Evolutionary conservation across 257 asterid species (phyloP), one percentile per base, ranked within the genome.

Genomic region (Leonotis leonurus): DNA sequence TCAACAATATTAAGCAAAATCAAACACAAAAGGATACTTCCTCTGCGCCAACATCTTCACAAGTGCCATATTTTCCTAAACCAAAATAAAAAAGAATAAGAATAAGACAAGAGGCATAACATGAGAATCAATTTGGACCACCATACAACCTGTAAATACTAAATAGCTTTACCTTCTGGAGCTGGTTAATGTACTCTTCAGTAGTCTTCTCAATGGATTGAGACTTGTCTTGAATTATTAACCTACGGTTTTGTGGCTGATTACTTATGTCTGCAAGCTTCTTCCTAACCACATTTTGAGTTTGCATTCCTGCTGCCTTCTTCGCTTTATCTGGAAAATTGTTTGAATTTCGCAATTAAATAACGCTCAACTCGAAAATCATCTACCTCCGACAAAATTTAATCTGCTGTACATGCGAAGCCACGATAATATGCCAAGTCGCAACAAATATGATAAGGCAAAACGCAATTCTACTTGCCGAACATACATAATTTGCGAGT

Each of bases 231-330:
- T 55, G 77, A 45, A 36, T 26, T 32, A 55, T 52, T 25, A 24
- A 37, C 68, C 70, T 71, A 50, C 54, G 69, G 61, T 76, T 81
- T 65, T 62, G 79, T 20, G 80, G 80, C 77, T 86, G 70, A 73
- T 86, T 86, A 80, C 90, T 80, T 67, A 89, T 84, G 66, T 86
- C 94, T 16, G 75, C 84, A 64, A 86, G 85, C 65, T 74, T 84
- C 75, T 67, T 73, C 81, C 90, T 77, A 32, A 46, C 69, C 25
- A 62, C 67, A 70, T 50, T 75, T 56, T 67, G 82, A 26, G 65
- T 52, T 27, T 57, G 46, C 49, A 64, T 70, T 25, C 55, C 73
- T 16, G 56, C 64, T 49, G 65, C 57, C 29, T 74, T 76, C 53
- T 65, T 75, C 43, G 51, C 7, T 63, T n/a, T n/a, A n/a, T n/a